Percentiles rank a stretch among this genome's conserved stretches.
These are phyloP conservation scores for Clonostachys chloroleuca DNA, from an alignment of 2,329 filamentous ascomycete species.

Conservation along the genomic window DNA sequence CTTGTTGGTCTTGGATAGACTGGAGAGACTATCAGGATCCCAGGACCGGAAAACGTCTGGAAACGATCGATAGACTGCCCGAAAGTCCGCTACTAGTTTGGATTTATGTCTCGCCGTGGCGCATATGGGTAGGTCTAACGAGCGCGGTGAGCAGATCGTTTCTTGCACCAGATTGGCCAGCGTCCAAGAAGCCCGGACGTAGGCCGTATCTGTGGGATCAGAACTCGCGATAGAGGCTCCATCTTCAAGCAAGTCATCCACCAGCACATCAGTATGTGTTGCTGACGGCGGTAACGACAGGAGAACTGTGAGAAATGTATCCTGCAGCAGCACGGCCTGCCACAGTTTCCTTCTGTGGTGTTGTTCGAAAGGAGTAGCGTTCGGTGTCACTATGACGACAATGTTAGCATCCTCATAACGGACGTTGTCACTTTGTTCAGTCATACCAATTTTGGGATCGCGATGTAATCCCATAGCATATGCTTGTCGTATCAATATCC, in stretches of 20 bases:
- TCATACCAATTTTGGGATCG: constrained; percentile 66
- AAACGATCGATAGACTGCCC: constrained; percentile 68
- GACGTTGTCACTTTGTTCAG: no score
- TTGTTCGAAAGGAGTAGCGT: constrained; percentile 67
- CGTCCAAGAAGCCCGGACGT: constrained; percentile 74
- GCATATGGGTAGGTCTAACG: constrained; percentile 68
- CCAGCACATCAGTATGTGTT: constrained; percentile 74
- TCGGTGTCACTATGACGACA: constrained; percentile 46
- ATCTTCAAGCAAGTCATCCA: constrained; percentile 69
- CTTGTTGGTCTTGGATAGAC: constrained; percentile 54
- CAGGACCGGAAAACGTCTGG: constrained; percentile 67
- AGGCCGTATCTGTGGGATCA: constrained; percentile 63
- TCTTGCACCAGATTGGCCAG: constrained; percentile 75
- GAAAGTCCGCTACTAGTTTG: constrained; percentile 65
- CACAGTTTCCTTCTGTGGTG: constrained; percentile 76
- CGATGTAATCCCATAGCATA: constrained; percentile 80
- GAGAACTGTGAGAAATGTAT: constrained; percentile 76
- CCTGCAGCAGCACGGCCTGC: constrained; percentile 77
- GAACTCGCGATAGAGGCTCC: constrained; percentile 50
- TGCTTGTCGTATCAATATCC: constrained; percentile 71
- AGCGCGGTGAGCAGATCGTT: constrained; percentile 70
- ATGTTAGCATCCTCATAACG: not conserved
- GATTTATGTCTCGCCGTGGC: constrained; percentile 64
- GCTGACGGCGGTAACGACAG: constrained; percentile 73
- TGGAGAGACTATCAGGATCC: constrained; percentile 54